phyloP scores from a whole-genome alignment of 169 alveolate species.

The Cryptosporidium sp. region DNA sequence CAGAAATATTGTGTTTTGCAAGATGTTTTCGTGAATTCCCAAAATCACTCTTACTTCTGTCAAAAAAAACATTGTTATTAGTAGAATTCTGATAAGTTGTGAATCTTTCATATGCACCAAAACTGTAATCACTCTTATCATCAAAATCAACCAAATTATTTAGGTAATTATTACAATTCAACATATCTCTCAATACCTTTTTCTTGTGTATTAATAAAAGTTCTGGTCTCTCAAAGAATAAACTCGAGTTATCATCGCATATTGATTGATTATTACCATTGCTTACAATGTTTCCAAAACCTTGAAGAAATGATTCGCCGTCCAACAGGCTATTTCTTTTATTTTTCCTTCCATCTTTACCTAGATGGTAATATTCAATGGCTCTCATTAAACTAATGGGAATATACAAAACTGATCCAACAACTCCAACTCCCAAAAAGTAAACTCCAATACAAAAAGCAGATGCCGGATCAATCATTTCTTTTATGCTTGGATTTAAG shows the following conservation, averaged over 20 bases:
- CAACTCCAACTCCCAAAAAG: conserved; percentile 73
- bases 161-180: conserved; percentile 12
- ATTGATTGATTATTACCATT: not conserved
- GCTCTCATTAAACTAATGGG: conserved; percentile 72
- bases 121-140: conserved; percentile 35
- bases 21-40: not conserved
- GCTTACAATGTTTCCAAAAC: not conserved
- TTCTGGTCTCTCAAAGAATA: conserved; percentile 15
- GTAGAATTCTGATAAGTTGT: not conserved
- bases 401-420: conserved; percentile 64
- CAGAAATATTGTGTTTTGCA: not conserved
- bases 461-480: conserved; percentile 72
- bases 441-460: conserved; percentile 73
- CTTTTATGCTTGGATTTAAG: not conserved
- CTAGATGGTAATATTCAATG: conserved; percentile 33
- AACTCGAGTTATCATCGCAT: not conserved
- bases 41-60: not conserved
- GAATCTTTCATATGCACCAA: not conserved
- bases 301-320: not conserved
- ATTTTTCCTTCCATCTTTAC: not conserved
- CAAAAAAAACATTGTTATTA: not conserved
- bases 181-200: conserved; percentile 34
- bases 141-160: conserved; percentile 29
- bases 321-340: not conserved
- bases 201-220: conserved; percentile 32